Base-by-base conservation (phyloP, 495 filamentous ascomycete species). In the Bacidia gigantensis region DNA sequence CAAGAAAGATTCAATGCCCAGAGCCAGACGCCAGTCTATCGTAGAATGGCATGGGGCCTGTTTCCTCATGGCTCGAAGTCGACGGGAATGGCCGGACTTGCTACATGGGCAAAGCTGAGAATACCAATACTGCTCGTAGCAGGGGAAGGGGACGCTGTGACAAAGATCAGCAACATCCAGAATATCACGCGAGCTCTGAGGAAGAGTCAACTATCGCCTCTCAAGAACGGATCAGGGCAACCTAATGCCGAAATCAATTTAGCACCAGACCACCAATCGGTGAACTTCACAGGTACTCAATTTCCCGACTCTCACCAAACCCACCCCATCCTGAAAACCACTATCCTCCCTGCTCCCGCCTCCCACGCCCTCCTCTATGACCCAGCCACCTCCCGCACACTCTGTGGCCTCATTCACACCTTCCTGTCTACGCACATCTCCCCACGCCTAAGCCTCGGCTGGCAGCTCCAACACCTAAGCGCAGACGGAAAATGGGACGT, bases 401-500 rank as follows among this genome's bases (percentile, higher is more conserved):
- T 95, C 14, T 78, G 83, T 18, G 89, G 87, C 0, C 71, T 95
- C 12, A 81, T 95, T 49, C 82, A 87, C 20, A 79, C 85, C 55
- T 96, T 95, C 58, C 72, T 97, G 39, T 70, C 75, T 23, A 69
- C 76, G 14, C 76, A 89, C 53, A 67, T 95, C 51, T 88, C 88
- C 42, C 72, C 80, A 46, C 83, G 86, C 3, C 76, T 97, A 17
- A 81, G 77, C 5, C 76, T 89, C 3, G 86, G 82, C 14, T 97
- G 90, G 90, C 90, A 97, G 67, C 70, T 96, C 17, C 82, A 87
- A 59, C 79, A 87, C 62, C 76, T 97, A 22, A 83, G 82, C 35
- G 85, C 81, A 2, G 85, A 86, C 51, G 89, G 89, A 11, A 97
- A 97, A 69, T 96, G 90, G 90, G 89, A 95, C 62, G 86, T 97